Base-by-base conservation (phyloP, 208 protist genomes). In the Eutreptiella sp. region DNA sequence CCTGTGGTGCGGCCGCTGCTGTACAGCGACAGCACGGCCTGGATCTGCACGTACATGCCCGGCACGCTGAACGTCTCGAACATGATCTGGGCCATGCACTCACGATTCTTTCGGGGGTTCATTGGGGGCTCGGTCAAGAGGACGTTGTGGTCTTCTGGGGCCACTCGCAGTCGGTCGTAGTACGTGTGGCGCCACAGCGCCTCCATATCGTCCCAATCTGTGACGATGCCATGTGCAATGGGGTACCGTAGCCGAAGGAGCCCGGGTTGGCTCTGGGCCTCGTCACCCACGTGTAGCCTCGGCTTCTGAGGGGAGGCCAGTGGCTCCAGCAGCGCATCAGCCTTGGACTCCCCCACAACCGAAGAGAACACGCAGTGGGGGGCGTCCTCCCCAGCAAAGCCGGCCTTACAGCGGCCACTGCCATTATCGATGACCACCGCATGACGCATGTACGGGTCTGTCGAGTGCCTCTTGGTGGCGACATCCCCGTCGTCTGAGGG, bases 211-310 rank as follows among this genome's bases (percentile, higher is more conserved):
- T 65, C 53, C 67, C 67, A 73, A 50, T 73, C 34, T 11, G 1
- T n/a, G 7, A 72, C 64, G 31, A 21, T 64, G n/a, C 66, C 35
- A 33, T 16, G 46, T 3, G 26, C 26, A 4, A 63, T 28, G 4
- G 57, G 42, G 43, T 46, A 53, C 9, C 14, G 38, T 1, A 63
- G 14, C 33, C n/a, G 2, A 14, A n/a, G n/a, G 23, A 1, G 7
- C 16, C 23, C n/a, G 34, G 39, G 34, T 47, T 80, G 71, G 36
- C 42, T 50, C 46, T 84, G 69, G 9, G 79, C 81, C 55, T 89
- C 76, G 21, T 85, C 70, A 28, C 79, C 77, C 16, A 88, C 55
- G 16, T n/a, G n/a, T n/a, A n/a, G n/a, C n/a, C n/a, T n/a, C n/a
- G n/a, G n/a, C n/a, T n/a, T n/a, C n/a, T n/a, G n/a, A n/a, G n/a